Conservation (phyloP, 345 rosid species). For the Kernera saxatilis region DNA sequence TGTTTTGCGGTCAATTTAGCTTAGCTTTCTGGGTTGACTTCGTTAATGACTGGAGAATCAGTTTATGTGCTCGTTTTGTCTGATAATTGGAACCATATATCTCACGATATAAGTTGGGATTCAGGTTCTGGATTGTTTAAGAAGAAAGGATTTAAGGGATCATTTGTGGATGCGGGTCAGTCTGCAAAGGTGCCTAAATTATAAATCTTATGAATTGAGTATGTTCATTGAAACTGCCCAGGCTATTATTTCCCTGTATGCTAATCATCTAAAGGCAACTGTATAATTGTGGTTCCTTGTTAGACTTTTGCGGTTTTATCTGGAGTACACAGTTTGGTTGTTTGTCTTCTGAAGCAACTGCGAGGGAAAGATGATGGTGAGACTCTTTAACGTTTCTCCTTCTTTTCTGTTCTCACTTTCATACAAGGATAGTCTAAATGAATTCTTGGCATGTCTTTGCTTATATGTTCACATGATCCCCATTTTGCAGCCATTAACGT, state of each 20-base stretch:
- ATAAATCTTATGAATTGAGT: background rate
- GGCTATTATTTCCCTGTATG: background rate
- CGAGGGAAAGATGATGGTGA: conserved; percentile 95
- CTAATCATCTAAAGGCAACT: background rate
- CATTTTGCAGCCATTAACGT: conserved; percentile 64
- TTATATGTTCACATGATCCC: conserved; percentile 11
- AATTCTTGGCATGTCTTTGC: background rate
- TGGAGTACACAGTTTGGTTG: conserved; percentile 33
- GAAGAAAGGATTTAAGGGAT: conserved; percentile 76
- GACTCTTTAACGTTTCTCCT: background rate
- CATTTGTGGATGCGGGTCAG: conserved; percentile 77
- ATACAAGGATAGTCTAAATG: background rate
- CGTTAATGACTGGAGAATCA: background rate
- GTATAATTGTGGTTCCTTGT: background rate
- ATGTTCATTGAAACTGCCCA: background rate
- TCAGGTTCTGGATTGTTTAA: conserved; percentile 80
- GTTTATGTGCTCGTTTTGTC: background rate
- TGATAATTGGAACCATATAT: background rate
- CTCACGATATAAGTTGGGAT: conserved; percentile 7
- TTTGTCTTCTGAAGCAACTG: conserved; percentile 62
- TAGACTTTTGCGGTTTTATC: conserved; percentile 31
- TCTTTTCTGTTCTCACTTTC: background rate
- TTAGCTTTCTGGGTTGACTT: background rate
- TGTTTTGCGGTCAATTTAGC: background rate
- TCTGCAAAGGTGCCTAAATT: conserved; percentile 63